phyloP scores from a whole-genome alignment of 225 moss, liverwort and hornwort species.

The Pleurozium schreberi region DNA sequence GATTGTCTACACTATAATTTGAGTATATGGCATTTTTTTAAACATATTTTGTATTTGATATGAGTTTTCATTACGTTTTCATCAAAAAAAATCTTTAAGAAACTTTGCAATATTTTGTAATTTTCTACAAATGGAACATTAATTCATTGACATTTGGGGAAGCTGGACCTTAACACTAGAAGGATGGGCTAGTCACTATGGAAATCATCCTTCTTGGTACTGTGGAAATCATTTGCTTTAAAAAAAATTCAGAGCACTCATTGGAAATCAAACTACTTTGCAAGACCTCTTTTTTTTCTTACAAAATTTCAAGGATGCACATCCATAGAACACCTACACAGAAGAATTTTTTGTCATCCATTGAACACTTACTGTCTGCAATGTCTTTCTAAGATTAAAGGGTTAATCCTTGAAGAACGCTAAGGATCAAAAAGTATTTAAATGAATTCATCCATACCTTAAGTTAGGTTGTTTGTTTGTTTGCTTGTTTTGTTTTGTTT shows the following conservation, averaged over 20 bases:
- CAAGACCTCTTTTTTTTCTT: background rate
- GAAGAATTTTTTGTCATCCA: background rate
- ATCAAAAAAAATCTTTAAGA: background rate
- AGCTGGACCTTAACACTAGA: too few species aligned
- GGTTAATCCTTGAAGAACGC: too few species aligned
- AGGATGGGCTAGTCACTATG: too few species aligned
- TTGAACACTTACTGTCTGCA: fast-evolving
- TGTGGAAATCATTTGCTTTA: background rate
- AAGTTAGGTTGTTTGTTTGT: too few species aligned
- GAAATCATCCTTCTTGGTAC: background rate
- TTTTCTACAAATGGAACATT: background rate
- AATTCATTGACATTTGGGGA: background rate
- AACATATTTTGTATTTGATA: background rate
- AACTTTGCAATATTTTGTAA: background rate
- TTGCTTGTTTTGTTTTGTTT: too few species aligned
- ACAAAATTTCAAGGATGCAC: background rate
- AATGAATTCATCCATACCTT: too few species aligned
- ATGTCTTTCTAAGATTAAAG: too few species aligned
- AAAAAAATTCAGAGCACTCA: background rate
- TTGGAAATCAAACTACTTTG: background rate
- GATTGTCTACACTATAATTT: background rate
- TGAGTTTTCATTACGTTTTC: background rate
- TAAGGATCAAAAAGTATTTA: too few species aligned
- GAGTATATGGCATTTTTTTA: background rate
- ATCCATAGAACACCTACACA: background rate